These are phyloP conservation scores for Phyllosticta citriasiana DNA, from an alignment of 2,329 filamentous ascomycete genomes.

Conservation along the genomic window DNA sequence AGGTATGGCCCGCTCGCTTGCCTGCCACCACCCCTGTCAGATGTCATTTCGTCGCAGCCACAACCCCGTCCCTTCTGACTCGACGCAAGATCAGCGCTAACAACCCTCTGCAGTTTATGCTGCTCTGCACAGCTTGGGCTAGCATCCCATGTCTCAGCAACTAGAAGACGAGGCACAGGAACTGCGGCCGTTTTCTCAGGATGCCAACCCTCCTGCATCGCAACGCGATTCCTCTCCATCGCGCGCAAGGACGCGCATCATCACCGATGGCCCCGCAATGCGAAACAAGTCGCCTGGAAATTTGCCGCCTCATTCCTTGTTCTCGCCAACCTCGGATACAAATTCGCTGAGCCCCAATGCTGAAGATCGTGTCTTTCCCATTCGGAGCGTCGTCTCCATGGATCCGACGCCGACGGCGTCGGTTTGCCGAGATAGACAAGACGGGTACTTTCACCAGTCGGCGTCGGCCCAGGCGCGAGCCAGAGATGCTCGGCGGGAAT, in stretches of 20 bases:
- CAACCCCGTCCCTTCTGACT: not conserved
- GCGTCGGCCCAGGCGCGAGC: conserved; percentile 12
- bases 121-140: not conserved
- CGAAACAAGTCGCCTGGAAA: not conserved
- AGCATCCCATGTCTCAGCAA: conserved; percentile 8
- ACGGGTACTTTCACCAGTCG: conserved; percentile 30
- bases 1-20: conserved; percentile 1
- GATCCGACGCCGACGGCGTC: conserved; percentile 42
- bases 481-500: conserved; percentile 20
- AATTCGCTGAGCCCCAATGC: conserved; percentile 30
- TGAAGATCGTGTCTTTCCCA: conserved; percentile 64
- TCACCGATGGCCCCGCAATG: conserved; percentile 7
- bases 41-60: conserved; percentile 5
- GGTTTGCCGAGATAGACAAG: conserved; percentile 17
- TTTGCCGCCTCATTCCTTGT: conserved; percentile 2
- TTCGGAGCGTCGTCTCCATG: conserved; percentile 67
- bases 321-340: conserved; percentile 16
- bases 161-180: not conserved
- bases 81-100: not conserved
- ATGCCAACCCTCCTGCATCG: conserved; percentile 2
- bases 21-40: conserved; percentile 1
- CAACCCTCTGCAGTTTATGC: not conserved
- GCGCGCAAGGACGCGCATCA: conserved; percentile 2
- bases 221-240: not conserved
- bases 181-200: not conserved